Base-by-base conservation (phyloP, 1,139 yeast species). In the Suhomyces bolitotheri region DNA sequence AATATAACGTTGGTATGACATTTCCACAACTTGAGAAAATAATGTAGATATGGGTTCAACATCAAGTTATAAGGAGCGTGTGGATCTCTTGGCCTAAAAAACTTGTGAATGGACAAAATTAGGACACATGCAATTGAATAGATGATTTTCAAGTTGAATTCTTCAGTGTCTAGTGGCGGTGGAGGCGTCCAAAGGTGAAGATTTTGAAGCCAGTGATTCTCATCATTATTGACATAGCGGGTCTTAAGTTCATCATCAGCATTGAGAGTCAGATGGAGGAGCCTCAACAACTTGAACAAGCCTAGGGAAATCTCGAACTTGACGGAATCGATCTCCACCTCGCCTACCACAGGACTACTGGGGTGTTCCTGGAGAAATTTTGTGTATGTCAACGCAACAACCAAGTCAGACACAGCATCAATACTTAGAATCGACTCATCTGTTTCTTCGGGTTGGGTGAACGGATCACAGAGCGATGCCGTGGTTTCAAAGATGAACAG, bases 361-460 rank as follows among this genome's bases (percentile, higher is more conserved):
- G 22, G 37, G 10, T 31, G 26, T 3, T 44, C 39, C 13, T 31
- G 39, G 15, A 43, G 36, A 25, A 48, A 45, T 36, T 43, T 43
- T 29, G 42, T 30, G 47, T 50, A 56, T 24, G 57, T 47, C 12
- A 76, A 53, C 0, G 77, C 78, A 5, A 82, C 62, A 14, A 76
- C 60, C 29, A 78, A 46, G 41, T 77, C 78, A 4, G 83, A 69
- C 4, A 81, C 46, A 7, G 69, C 53, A 40, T 79, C 80, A 8
- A 82, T 56, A 19, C 87, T 79, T 12, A 80, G 60, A 0, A 78
- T 58, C 20, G 64, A 56, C 1, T 59, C 53, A 15, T 78, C 81
- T n/a, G 71, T 70, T 22, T 82, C 85, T 27, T 74, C 73, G 0
- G 90, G 89, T 44, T 80, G 88, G 1, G 87, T 78, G 46, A 71